A percentile compares a stretch with the other conserved stretches of the same genome.
Evolutionary conservation across 2,329 filamentous ascomycete genomes (phyloP).

Genomic region (Thielaviopsis euricoi): DNA sequence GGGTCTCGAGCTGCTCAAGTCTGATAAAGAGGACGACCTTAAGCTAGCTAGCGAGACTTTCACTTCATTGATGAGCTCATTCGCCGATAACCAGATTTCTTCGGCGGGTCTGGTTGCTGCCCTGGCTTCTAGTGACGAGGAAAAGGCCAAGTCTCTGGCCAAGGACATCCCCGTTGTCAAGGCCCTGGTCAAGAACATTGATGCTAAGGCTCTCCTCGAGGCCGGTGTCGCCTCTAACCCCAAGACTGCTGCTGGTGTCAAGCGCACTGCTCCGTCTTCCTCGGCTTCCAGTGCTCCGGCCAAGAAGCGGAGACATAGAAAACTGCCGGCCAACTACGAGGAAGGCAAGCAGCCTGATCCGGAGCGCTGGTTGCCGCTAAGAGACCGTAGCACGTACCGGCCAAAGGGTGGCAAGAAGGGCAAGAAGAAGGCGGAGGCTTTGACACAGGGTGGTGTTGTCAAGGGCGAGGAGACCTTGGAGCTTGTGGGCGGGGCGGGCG

Average conservation of each 20-base stretch:
- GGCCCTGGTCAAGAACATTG: slow-evolving; percentile 41
- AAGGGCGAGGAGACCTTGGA: slow-evolving; percentile 47
- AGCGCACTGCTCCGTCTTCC: slow-evolving; percentile 25
- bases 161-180: slow-evolving; percentile 44
- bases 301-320: slow-evolving; percentile 42
- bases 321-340: slow-evolving; percentile 58
- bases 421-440: slow-evolving; percentile 61
- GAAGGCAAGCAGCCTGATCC: slow-evolving; percentile 68
- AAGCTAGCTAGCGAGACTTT: slow-evolving; percentile 64
- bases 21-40: slow-evolving; percentile 51
- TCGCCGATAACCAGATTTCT: slow-evolving; percentile 51
- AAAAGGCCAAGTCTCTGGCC: slow-evolving; percentile 37
- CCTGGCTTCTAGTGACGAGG: slow-evolving; percentile 45
- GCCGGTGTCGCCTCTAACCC: slow-evolving; percentile 40
- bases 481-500: slow-evolving; percentile 44
- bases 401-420: slow-evolving; percentile 81
- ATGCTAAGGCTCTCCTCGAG: slow-evolving; percentile 46
- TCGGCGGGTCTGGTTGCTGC: slow-evolving; percentile 77
- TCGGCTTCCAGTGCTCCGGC: slow-evolving; percentile 19
- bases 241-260: slow-evolving; percentile 26
- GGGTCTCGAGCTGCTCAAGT: slow-evolving; percentile 67
- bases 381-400: slow-evolving; percentile 73
- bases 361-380: slow-evolving; percentile 83
- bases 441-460: slow-evolving; percentile 73
- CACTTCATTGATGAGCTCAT: slow-evolving; percentile 46